phyloP scores from a whole-genome alignment of 768 basidiomycete genomes.

The Chalciporus chontae region DNA sequence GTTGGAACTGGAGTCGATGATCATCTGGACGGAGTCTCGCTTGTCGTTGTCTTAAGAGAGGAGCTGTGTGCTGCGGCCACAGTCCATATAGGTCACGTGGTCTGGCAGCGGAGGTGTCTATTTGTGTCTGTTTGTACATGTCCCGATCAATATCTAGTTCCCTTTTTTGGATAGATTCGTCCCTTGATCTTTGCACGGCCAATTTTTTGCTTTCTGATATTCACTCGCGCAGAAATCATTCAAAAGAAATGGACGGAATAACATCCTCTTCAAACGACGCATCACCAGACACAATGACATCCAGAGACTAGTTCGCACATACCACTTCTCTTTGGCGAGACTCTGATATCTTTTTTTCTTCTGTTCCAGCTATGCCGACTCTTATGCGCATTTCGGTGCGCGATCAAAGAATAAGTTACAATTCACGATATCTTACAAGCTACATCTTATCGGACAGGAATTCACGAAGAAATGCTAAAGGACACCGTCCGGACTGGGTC shows the following conservation, averaged over 20 bases:
- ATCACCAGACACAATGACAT: constrained; percentile 61
- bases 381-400: constrained; percentile 91
- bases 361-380: constrained; percentile 82
- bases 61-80: constrained; percentile 11
- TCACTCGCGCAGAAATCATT: background rate
- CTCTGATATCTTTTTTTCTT: constrained; percentile 39
- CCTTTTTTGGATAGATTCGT: constrained; percentile 6
- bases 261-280: constrained; percentile 26
- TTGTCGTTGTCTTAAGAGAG: constrained; percentile 1
- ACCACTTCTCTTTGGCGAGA: constrained; percentile 23
- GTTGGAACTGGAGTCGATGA: constrained; percentile 20
- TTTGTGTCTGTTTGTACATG: constrained; percentile 14
- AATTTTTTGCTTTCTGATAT: constrained; percentile 1
- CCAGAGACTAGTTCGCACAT: constrained; percentile 79
- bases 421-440: constrained; percentile 4
- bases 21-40: constrained; percentile 15
- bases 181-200: background rate
- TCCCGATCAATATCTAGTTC: constrained; percentile 9
- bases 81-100: constrained; percentile 19
- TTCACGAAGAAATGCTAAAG: constrained; percentile 99
- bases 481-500: constrained; percentile 93
- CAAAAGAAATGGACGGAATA: constrained; percentile 28
- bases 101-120: background rate
- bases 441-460: constrained; percentile 49
- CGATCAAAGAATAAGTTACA: constrained; percentile 4